phyloP scores from a whole-genome alignment of 192 early-diverging fungal genomes.

The Coemansia sp. region DNA sequence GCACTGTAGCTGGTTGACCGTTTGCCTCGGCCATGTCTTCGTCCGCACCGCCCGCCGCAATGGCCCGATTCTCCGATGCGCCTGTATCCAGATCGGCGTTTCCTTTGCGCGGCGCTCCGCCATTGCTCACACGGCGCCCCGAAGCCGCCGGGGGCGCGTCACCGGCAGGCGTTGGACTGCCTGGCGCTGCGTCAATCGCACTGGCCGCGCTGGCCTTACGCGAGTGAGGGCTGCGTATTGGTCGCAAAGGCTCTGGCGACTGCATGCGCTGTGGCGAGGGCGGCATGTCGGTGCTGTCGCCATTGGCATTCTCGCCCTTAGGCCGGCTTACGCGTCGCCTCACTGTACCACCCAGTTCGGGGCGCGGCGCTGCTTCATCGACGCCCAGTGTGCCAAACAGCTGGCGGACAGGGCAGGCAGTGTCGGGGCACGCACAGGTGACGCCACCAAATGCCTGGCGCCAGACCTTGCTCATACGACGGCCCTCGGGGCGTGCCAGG shows the following conservation, averaged over 20 bases:
- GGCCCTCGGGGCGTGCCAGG: constrained; percentile 40
- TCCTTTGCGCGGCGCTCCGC: not conserved
- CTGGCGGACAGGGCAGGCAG: constrained; percentile 27
- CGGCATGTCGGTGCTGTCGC: not conserved
- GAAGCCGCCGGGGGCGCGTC: constrained; percentile 4
- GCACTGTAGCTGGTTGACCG: not conserved
- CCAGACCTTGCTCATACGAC: constrained; percentile 52
- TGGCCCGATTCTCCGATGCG: not conserved
- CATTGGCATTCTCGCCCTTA: not conserved
- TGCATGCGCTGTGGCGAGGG: constrained; percentile 8
- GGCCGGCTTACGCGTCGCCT: constrained; percentile 29
- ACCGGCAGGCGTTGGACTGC: no score
- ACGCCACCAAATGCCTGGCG: constrained; percentile 49
- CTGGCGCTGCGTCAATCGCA: constrained; percentile 1
- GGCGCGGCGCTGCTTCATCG: constrained; percentile 15
- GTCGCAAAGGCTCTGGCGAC: constrained; percentile 11
- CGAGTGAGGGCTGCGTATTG: constrained; percentile 10
- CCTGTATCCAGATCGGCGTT: not conserved
- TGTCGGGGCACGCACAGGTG: constrained; percentile 32
- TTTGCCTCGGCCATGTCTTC: not conserved
- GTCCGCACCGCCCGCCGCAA: not conserved
- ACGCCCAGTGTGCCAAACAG: constrained; percentile 47
- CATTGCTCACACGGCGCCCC: constrained; percentile 2
- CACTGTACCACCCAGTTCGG: constrained; percentile 6
- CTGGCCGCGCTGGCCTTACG: constrained; percentile 15